Percentiles rank a stretch among this genome's conserved stretches.
These are phyloP conservation scores for Metschnikowia colocasiae DNA, from an alignment of 805 yeast species.

Conservation along the genomic window DNA sequence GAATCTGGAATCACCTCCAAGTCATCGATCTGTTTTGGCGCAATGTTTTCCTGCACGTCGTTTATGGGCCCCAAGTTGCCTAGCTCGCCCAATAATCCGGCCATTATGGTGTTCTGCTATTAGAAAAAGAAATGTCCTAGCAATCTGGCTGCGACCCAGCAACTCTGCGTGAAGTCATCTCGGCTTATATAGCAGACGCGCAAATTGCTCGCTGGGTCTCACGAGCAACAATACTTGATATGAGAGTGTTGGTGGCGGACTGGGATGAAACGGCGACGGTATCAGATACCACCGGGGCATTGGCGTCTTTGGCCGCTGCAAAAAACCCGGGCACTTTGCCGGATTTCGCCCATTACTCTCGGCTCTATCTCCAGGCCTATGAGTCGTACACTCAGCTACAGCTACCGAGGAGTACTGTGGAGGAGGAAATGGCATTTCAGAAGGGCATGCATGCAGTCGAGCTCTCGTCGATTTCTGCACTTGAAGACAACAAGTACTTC, in stretches of 20 bases:
- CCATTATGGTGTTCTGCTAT: constrained; percentile 4
- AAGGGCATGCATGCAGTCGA: constrained; percentile 45
- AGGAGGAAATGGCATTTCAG: constrained; percentile 45
- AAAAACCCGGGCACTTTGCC: constrained; percentile 36
- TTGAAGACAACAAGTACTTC: constrained; percentile 38
- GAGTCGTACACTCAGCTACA: constrained; percentile 20
- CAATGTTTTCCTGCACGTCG: constrained; percentile 10
- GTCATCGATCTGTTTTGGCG: constrained; percentile 8
- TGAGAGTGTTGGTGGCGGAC: constrained; percentile 40
- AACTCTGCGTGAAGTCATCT: neutral
- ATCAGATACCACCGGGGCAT: constrained; percentile 49
- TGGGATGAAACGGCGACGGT: constrained; percentile 67
- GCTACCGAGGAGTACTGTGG: constrained; percentile 20
- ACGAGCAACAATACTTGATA: neutral
- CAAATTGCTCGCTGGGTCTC: neutral
- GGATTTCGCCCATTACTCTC: constrained; percentile 41
- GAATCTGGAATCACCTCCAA: constrained; percentile 10
- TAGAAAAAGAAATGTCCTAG: neutral
- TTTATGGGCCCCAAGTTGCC: constrained; percentile 12
- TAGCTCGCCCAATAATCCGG: constrained; percentile 16
- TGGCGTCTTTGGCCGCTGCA: constrained; percentile 47
- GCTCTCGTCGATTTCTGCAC: constrained; percentile 43
- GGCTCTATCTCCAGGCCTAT: constrained; percentile 40
- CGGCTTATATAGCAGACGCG: neutral
- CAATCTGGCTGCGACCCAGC: neutral